These are phyloP conservation scores for Pluteus cervinus DNA, from an alignment of 768 basidiomycete species.

Conservation along the genomic window DNA sequence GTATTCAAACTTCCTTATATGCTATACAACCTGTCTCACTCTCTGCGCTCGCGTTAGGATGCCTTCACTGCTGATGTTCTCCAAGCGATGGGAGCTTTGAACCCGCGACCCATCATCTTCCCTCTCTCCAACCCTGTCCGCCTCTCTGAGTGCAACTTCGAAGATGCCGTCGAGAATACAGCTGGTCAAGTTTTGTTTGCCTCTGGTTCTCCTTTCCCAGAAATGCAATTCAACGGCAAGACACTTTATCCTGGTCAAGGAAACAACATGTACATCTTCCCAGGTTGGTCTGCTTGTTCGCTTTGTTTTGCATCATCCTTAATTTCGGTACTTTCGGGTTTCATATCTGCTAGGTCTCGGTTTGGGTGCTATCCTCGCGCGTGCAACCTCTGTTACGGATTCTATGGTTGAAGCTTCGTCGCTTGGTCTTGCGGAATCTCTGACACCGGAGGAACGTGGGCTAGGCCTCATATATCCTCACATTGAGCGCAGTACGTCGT, in stretches of 20 bases:
- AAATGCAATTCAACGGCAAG: slow-evolving; percentile 47
- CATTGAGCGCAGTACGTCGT: slow-evolving; percentile 64
- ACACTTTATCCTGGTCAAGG: slow-evolving; percentile 79
- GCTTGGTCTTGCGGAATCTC: slow-evolving; percentile 68
- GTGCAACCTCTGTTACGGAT: slow-evolving; percentile 68
- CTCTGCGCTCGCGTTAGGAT: slow-evolving; percentile 29
- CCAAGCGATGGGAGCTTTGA: slow-evolving; percentile 70
- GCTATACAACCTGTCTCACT: not conserved
- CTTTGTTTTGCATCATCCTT: not conserved
- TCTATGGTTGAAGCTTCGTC: slow-evolving; percentile 87
- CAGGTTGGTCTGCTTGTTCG: slow-evolving; percentile 31
- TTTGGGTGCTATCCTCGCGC: slow-evolving; percentile 70
- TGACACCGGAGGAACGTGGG: slow-evolving; percentile 63
- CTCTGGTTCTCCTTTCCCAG: slow-evolving; percentile 80
- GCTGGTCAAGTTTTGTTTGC: slow-evolving; percentile 80
- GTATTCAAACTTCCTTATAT: slow-evolving; percentile 30
- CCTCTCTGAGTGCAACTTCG: slow-evolving; percentile 77
- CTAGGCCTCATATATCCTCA: slow-evolving; percentile 76
- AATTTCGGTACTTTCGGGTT: slow-evolving; percentile 14
- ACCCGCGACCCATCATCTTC: slow-evolving; percentile 85
- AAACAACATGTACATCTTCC: slow-evolving; percentile 92
- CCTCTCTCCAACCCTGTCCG: slow-evolving; percentile 85
- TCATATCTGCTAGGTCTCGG: slow-evolving; percentile 53
- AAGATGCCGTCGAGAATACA: slow-evolving; percentile 67
- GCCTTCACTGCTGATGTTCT: slow-evolving; percentile 74